Percentiles rank a stretch among this genome's conserved stretches.
Conservation (phyloP, 352 stramenopile species). For the Globisporangium iwayamae region DNA sequence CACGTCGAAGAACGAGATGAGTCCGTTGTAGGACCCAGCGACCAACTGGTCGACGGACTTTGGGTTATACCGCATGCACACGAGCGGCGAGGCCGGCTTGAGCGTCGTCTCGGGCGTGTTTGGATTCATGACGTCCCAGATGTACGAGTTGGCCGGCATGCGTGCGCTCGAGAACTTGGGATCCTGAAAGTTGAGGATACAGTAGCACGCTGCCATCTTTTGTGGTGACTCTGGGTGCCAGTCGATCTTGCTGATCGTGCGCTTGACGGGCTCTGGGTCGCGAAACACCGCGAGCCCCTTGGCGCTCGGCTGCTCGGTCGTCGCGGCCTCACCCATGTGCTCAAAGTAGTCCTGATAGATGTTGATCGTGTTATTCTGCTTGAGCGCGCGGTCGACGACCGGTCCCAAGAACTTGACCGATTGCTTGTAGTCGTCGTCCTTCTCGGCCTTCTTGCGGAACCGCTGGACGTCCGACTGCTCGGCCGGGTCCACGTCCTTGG, state of each 20-base stretch:
- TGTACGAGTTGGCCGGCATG: slow-evolving; percentile 88
- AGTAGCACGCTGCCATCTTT: slow-evolving; percentile 97
- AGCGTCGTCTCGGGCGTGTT: slow-evolving; percentile 95
- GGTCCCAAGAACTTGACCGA: slow-evolving; percentile 92
- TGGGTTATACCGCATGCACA: slow-evolving; percentile 95
- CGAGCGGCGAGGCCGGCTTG: slow-evolving; percentile 84
- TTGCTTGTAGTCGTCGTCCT: slow-evolving; percentile 96
- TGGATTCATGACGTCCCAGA: slow-evolving; percentile 97
- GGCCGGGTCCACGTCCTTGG: slow-evolving; percentile 96
- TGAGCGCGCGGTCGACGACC: slow-evolving; percentile 91
- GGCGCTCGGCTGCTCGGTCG: slow-evolving; percentile 93
- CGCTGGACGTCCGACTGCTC: slow-evolving; percentile 95
- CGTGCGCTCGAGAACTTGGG: slow-evolving; percentile 84
- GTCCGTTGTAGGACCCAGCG: slow-evolving; percentile 95
- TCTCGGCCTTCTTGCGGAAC: slow-evolving; percentile 97
- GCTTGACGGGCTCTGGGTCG: slow-evolving; percentile 92
- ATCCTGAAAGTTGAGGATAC: slow-evolving; percentile 95
- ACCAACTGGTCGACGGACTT: slow-evolving; percentile 96
- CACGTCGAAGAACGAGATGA: slow-evolving; percentile 96
- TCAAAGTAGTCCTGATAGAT: slow-evolving; percentile 97
- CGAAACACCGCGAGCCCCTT: slow-evolving; percentile 97
- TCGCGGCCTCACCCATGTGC: slow-evolving; percentile 88
- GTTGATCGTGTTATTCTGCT: slow-evolving; percentile 98
- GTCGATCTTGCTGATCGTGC: slow-evolving; percentile 95
- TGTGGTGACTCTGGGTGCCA: slow-evolving; percentile 96